Evolutionary conservation across 306 rosid genomes (phyloP), one percentile per base, ranked within the genome.

Genomic region (Castanea sativa): DNA sequence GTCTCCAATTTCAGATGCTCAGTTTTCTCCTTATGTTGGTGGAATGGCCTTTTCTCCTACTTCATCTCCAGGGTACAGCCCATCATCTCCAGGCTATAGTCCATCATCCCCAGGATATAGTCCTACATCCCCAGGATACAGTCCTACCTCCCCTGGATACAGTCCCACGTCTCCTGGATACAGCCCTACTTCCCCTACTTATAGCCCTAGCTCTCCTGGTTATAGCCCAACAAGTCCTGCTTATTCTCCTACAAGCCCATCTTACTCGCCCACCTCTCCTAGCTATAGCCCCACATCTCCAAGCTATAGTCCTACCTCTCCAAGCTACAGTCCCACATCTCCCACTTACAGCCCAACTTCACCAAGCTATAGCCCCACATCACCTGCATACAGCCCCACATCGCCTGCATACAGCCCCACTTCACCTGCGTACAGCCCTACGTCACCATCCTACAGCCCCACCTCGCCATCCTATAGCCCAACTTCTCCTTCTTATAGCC

Each of bases 151-250:
- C 0, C 99, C 99, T 0, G 99, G 97, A 0, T 94, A 94, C 79
- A 94, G 98, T 51, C 98, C 98, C 27, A 92, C 98, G 1, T 92
- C 97, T 16, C 98, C 99, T 0, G 97, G 97, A 11, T 95, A 95
- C 69, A 95, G 98, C 68, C 99, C 99, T 5, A 93, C 97, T 18
- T 94, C 99, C 78, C 99, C 97, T 0, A 94, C 98, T 4, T 94
- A 94, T 73, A 94, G 98, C 74, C 98, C 98, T 68, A 94, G 98
- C 73, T 94, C 98, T 76, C 97, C 99, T 0, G 99, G 97, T 13
- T 96, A 96, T 68, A 89, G 96, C 76, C 99, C 99, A 6, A 96
- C 99, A 8, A 93, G 99, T 81, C 99, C 99, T 32, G 98, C 98
- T 8, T 96, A 93, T 81, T 96, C 98, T 30, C 99, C 99, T 73